A percentile compares a stretch with the other conserved stretches of the same genome.
phyloP scores from a whole-genome alignment of 768 basidiomycete genomes.

The Lactarius deliciosus region DNA sequence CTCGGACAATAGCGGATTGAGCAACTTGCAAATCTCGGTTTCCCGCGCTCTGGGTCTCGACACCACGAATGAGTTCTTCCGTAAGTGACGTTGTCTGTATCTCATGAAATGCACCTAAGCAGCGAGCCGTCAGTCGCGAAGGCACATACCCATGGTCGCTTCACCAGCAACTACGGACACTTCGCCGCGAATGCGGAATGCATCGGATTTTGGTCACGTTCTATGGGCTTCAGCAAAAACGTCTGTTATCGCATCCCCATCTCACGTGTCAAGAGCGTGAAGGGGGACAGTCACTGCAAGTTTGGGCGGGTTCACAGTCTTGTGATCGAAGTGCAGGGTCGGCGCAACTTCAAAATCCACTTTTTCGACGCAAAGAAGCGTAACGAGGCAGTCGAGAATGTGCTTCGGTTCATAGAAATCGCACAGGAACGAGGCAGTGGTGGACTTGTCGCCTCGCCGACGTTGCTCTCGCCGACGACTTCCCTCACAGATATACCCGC shows the following conservation, averaged over 20 bases:
- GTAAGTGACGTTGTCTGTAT: constrained; percentile 18
- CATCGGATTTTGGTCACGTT: constrained; percentile 30
- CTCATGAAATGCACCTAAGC: not conserved
- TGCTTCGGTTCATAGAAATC: constrained; percentile 9
- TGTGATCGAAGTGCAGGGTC: constrained; percentile 21
- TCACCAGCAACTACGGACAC: constrained; percentile 16
- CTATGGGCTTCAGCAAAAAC: constrained; percentile 18
- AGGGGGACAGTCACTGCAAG: constrained; percentile 4
- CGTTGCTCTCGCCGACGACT: not conserved
- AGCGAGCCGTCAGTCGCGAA: constrained; percentile 11
- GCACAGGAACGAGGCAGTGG: constrained; percentile 14
- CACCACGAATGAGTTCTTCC: constrained; percentile 14
- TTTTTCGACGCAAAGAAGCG: constrained; percentile 12
- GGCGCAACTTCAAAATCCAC: constrained; percentile 20
- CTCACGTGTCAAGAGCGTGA: constrained; percentile 18
- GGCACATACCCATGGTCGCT: constrained; percentile 23
- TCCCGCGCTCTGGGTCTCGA: constrained; percentile 25
- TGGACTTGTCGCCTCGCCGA: constrained; percentile 5
- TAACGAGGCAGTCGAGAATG: constrained; percentile 17
- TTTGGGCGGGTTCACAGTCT: constrained; percentile 15
- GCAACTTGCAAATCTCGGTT: constrained; percentile 11
- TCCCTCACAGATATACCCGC: not conserved
- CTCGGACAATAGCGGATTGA: constrained; percentile 6
- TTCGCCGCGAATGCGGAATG: constrained; percentile 24
- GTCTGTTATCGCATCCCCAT: constrained; percentile 28